Evolutionary conservation across 2,329 filamentous ascomycete species (phyloP).

Genomic region (Claviceps cyperi): DNA sequence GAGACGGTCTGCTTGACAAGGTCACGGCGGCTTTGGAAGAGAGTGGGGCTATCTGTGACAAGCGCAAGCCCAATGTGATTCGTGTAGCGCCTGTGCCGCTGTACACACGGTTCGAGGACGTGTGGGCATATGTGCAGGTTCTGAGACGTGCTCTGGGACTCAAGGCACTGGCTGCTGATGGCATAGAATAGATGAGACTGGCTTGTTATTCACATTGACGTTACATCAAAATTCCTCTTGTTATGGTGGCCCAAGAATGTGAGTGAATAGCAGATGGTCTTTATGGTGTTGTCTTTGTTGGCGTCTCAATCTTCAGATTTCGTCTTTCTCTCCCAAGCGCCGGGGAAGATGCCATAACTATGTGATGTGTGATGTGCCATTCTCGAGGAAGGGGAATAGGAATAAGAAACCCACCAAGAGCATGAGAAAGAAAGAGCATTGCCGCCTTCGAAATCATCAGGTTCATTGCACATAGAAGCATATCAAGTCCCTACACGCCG

Average conservation of each 20-base stretch:
- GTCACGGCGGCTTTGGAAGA: constrained; percentile 50
- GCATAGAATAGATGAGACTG: background rate
- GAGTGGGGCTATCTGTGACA: constrained; percentile 62
- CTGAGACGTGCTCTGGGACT: constrained; percentile 19
- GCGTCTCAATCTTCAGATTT: too few species aligned
- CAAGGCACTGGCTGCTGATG: background rate
- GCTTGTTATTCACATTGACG: background rate
- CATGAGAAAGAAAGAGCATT: too few species aligned
- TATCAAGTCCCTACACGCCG: too few species aligned
- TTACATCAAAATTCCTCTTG: background rate
- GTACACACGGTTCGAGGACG: constrained; percentile 69
- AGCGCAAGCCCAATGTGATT: constrained; percentile 74
- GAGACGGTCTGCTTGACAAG: constrained; percentile 53
- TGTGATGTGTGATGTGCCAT: too few species aligned
- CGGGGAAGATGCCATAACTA: too few species aligned
- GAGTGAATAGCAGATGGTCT: too few species aligned
- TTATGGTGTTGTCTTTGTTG: too few species aligned
- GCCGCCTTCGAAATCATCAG: background rate
- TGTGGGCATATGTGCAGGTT: constrained; percentile 35
- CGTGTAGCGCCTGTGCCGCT: constrained; percentile 70
- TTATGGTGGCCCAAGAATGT: too few species aligned
- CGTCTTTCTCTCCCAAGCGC: too few species aligned
- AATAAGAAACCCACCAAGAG: too few species aligned
- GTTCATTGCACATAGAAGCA: background rate
- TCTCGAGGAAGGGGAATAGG: too few species aligned